Evolutionary conservation across 257 asterid genomes (phyloP).

Genomic region (Linderniella brevidens): DNA sequence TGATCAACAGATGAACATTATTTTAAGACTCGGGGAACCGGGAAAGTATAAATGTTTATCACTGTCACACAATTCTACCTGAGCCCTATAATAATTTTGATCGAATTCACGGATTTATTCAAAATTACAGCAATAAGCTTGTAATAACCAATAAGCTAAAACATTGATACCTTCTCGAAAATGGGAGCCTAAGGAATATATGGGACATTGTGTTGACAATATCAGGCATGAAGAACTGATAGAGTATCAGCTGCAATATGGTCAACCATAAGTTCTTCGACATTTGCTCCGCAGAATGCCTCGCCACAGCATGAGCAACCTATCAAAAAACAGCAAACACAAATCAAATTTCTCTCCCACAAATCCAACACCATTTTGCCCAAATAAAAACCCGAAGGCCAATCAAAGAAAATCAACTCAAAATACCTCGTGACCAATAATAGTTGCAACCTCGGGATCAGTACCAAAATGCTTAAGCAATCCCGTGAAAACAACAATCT

Average conservation of each 20-base stretch:
- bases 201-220: conserved; percentile 64
- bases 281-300: conserved; percentile 72
- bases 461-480: conserved; percentile 65
- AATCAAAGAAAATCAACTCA: background rate
- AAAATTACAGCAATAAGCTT: too few species aligned
- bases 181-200: conserved; percentile 77
- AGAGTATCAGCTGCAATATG: conserved; percentile 56
- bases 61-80: too few species aligned
- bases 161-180: conserved; percentile 56
- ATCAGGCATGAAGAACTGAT: conserved; percentile 81
- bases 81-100: too few species aligned
- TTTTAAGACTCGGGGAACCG: too few species aligned
- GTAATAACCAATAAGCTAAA: too few species aligned
- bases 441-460: conserved; percentile 78
- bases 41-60: too few species aligned
- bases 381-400: background rate
- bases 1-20: background rate
- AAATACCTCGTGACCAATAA: conserved; percentile 76
- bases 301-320: conserved; percentile 93
- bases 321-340: conserved; percentile 15
- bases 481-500: conserved; percentile 89
- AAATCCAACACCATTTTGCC: background rate
- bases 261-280: conserved; percentile 76
- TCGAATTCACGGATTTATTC: too few species aligned
- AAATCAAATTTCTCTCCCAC: background rate